Evolutionary conservation across 2,329 filamentous ascomycete genomes (phyloP).

Genomic region (Talaromyces sp.): DNA sequence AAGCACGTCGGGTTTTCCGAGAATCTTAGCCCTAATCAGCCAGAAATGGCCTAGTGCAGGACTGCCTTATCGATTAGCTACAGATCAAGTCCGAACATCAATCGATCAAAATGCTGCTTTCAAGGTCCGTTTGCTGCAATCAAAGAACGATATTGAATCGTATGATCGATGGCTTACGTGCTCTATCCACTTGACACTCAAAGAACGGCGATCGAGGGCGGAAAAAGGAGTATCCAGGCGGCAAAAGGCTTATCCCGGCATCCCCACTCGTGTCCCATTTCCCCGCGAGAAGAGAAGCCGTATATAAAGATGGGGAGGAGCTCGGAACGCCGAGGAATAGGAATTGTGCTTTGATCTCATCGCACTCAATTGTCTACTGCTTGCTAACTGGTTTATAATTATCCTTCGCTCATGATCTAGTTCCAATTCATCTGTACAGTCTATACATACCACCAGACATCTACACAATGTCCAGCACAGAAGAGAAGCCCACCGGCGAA

Average conservation of each 20-base stretch:
- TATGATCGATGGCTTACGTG: neutral
- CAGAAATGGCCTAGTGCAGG: neutral
- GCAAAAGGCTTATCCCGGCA: conserved; percentile 15
- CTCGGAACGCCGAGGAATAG: neutral
- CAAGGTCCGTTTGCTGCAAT: neutral
- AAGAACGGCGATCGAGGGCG: neutral
- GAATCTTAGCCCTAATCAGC: neutral
- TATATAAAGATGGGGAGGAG: conserved; percentile 2
- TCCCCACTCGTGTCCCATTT: conserved; percentile 11
- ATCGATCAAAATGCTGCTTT: neutral
- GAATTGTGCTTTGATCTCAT: neutral
- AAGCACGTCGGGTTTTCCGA: neutral
- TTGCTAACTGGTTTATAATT: neutral
- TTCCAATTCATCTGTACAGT: neutral
- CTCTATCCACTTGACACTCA: neutral
- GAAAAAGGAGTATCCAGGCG: conserved; percentile 10
- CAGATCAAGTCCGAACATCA: neutral
- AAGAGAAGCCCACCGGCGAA: conserved; percentile 28
- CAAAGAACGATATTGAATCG: neutral
- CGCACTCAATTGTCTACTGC: neutral
- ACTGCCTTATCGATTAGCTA: neutral
- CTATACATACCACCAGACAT: neutral
- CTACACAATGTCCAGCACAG: conserved; percentile 8
- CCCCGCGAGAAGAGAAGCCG: conserved; percentile 2
- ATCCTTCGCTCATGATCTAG: no score